phyloP scores from a whole-genome alignment of 1,139 yeast genomes.

The Suhomyces kunorum region DNA sequence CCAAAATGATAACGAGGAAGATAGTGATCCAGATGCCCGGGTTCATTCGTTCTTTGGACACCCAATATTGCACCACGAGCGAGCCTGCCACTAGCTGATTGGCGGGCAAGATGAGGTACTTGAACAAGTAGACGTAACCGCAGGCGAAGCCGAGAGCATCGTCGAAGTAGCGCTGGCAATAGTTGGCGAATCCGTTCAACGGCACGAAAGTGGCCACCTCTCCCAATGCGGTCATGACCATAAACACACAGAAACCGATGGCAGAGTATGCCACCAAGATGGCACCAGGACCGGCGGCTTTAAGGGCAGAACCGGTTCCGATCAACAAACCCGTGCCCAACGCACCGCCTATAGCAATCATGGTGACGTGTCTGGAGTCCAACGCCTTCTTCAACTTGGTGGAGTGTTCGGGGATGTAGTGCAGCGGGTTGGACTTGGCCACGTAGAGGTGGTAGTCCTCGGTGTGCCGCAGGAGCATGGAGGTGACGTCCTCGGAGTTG shows the following conservation, averaged over 20 bases:
- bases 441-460: conserved; percentile 52
- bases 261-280: conserved; percentile 60
- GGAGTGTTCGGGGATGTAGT: conserved; percentile 44
- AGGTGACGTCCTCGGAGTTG: conserved; percentile 25
- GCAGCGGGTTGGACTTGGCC: conserved; percentile 46
- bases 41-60: conserved; percentile 45
- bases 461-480: conserved; percentile 46
- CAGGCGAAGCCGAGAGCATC: conserved; percentile 75
- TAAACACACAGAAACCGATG: conserved; percentile 64
- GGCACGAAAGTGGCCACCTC: conserved; percentile 78
- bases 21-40: conserved; percentile 64
- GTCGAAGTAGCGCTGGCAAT: conserved; percentile 66
- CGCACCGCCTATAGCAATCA: conserved; percentile 65
- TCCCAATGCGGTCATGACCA: conserved; percentile 72
- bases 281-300: conserved; percentile 69
- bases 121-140: conserved; percentile 65
- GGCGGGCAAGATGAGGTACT: conserved; percentile 66
- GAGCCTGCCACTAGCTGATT: conserved; percentile 64
- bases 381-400: conserved; percentile 59
- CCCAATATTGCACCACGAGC: conserved; percentile 64
- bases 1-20: conserved; percentile 45
- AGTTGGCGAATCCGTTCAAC: conserved; percentile 71
- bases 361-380: conserved; percentile 70
- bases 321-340: conserved; percentile 69
- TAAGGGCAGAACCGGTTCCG: conserved; percentile 68